Evolutionary conservation across 2,329 filamentous ascomycete species (phyloP).

Genomic region (Cryphonectria radicalis): DNA sequence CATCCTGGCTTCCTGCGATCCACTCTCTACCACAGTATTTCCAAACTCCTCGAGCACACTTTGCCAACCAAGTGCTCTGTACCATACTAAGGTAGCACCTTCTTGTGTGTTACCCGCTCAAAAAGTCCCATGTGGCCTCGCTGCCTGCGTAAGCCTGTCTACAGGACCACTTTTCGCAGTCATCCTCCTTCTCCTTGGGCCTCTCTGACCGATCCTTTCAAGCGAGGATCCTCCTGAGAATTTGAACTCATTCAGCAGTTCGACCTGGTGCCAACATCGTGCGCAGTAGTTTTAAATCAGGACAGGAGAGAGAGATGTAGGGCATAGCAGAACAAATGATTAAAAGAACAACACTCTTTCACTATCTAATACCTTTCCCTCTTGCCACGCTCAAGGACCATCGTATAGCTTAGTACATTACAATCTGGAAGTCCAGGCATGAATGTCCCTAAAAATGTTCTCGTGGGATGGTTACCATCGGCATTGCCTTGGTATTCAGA

Average conservation of each 20-base stretch:
- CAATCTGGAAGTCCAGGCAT: background rate
- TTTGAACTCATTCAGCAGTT: background rate
- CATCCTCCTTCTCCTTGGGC: background rate
- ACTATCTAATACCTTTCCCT: background rate
- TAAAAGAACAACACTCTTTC: too few relatives aligned
- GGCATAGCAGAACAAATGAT: background rate
- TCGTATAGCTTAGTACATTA: background rate
- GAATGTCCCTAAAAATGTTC: background rate
- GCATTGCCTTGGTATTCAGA: background rate
- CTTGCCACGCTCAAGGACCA: too few relatives aligned
- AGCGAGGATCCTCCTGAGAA: background rate
- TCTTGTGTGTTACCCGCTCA: background rate
- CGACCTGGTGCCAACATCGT: background rate
- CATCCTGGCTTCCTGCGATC: conserved; percentile 5
- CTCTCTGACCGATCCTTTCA: background rate
- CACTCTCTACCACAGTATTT: conserved; percentile 3
- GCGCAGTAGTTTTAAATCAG: background rate
- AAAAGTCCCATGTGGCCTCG: background rate
- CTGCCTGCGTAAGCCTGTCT: background rate
- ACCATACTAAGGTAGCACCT: background rate
- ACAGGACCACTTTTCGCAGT: background rate
- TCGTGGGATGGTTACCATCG: background rate
- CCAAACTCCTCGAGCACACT: background rate
- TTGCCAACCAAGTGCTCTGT: background rate
- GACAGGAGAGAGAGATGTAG: background rate